Base-by-base conservation (phyloP, 164 flowering plant genomes). In the Macadamia integrifolia region DNA sequence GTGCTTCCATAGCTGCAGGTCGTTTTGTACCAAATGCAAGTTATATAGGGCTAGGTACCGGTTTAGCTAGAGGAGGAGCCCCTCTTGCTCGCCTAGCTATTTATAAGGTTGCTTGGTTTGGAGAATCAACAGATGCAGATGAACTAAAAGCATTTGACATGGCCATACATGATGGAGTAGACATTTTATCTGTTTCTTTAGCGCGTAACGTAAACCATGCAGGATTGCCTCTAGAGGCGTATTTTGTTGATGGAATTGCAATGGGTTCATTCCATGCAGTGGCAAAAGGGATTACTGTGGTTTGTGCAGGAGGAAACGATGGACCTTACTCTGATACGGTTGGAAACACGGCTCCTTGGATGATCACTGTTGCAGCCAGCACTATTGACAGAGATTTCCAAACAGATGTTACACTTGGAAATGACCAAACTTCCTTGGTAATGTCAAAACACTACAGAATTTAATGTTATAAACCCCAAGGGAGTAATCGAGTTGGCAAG, bases 351-450 rank as follows among this genome's bases (percentile, higher is more conserved):
- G 50, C 50, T 8, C 50, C 50, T 46, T 46, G 50, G 50, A 46
- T 77, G 62, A 44, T 77, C 3, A 74, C 72, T 3, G 74, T 77
- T 13, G 80, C 75, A 53, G 77, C 80, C 6, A 68, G 58, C 46
- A 74, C 75, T 52, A 70, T 77, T 1, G 80, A 77, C 35, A 64
- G 80, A 35, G 68, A 72, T 40, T 77, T 77, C 64, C 69, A 72
- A 9, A 58, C 77, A 31, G 46, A 64, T 6, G 67, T 77, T 40
- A 60, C 46, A 42, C 72, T 77, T 14, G 80, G 75, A 58, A 71
- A 71, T 57, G 71, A 77, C 50, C 50, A 11, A 9, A 46, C 50
- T 11, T 46, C 50, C 1, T 46, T 23, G 23, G 23, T 23, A 23
- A 23, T 23, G 23, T 23, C 23, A 23, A 23, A 23, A 23, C 0